phyloP scores from a whole-genome alignment of 768 basidiomycete species.

The Pisolithus albus region DNA sequence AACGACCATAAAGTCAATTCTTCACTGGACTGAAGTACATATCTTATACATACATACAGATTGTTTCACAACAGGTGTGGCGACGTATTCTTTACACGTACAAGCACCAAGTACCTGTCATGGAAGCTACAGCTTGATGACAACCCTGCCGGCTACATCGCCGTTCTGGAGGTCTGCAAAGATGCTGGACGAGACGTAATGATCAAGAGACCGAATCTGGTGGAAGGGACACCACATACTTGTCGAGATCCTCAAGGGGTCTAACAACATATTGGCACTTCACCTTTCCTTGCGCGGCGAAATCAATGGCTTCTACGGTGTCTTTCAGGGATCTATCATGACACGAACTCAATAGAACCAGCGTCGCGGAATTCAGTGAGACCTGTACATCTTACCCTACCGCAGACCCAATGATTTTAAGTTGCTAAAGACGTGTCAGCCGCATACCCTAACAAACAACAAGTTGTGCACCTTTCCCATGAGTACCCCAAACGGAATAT shows the following conservation, averaged over 20 bases:
- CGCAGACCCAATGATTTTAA: conserved; percentile 16
- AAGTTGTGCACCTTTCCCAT: conserved; percentile 17
- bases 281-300: conserved; percentile 39
- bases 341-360: neutral
- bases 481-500: conserved; percentile 26
- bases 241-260: conserved; percentile 23
- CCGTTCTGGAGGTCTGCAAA: conserved; percentile 16
- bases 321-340: conserved; percentile 35
- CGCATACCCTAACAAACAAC: neutral
- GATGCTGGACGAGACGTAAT: conserved; percentile 5
- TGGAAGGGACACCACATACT: conserved; percentile 5
- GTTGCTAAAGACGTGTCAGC: conserved; percentile 10
- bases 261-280: conserved; percentile 22
- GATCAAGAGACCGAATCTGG: neutral
- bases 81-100: too few relatives aligned
- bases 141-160: conserved; percentile 13
- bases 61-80: too few relatives aligned
- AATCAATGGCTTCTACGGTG: conserved; percentile 38
- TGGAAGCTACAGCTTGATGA: conserved; percentile 14
- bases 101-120: neutral
- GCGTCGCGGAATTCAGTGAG: neutral
- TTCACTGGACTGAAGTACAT: too few relatives aligned
- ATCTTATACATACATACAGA: too few relatives aligned
- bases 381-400: conserved; percentile 11
- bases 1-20: too few relatives aligned